phyloP scores from a whole-genome alignment of 768 basidiomycete genomes.

The Serendipita vermifera region DNA sequence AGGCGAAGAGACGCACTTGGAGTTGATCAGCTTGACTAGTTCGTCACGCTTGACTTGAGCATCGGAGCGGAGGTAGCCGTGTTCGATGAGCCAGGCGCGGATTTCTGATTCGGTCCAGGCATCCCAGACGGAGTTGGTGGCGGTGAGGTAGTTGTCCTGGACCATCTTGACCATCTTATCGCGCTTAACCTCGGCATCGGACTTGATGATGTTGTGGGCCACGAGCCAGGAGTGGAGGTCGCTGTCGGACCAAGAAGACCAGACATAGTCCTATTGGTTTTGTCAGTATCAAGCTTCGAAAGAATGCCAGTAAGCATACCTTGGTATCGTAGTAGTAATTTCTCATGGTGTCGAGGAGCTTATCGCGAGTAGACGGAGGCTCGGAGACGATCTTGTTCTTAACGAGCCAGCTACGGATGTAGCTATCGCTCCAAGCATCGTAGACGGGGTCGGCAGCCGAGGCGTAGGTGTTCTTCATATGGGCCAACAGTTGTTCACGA shows the following conservation, averaged over 20 bases:
- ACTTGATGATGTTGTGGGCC: slow-evolving; percentile 57
- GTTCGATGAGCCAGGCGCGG: slow-evolving; percentile 57
- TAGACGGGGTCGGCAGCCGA: slow-evolving; percentile 52
- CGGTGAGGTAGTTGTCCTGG: slow-evolving; percentile 52
- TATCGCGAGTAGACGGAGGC: slow-evolving; percentile 4
- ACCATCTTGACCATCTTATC: slow-evolving; percentile 72
- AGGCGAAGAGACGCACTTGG: slow-evolving; percentile 36
- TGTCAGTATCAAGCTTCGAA: slow-evolving; percentile 13
- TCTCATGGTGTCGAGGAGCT: slow-evolving; percentile 15
- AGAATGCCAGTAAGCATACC: slow-evolving; percentile 7
- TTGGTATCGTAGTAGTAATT: slow-evolving; percentile 17
- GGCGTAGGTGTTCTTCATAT: slow-evolving; percentile 59
- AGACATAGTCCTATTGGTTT: slow-evolving; percentile 37
- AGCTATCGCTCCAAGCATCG: slow-evolving; percentile 76
- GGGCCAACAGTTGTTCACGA: slow-evolving; percentile 50
- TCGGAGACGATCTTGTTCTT: slow-evolving; percentile 13
- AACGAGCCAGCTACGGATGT: slow-evolving; percentile 37
- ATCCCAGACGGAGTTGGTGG: slow-evolving; percentile 44
- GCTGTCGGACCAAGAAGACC: slow-evolving; percentile 62
- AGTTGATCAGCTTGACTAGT: slow-evolving; percentile 54
- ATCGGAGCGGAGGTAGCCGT: slow-evolving; percentile 48
- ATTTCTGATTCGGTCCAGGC: slow-evolving; percentile 68
- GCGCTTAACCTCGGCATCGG: slow-evolving; percentile 46
- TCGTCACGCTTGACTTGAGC: slow-evolving; percentile 59
- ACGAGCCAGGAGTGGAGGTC: slow-evolving; percentile 71